Evolutionary conservation across 2,329 filamentous ascomycete species (phyloP).

Genomic region (Neopestalotiopsis sp.): DNA sequence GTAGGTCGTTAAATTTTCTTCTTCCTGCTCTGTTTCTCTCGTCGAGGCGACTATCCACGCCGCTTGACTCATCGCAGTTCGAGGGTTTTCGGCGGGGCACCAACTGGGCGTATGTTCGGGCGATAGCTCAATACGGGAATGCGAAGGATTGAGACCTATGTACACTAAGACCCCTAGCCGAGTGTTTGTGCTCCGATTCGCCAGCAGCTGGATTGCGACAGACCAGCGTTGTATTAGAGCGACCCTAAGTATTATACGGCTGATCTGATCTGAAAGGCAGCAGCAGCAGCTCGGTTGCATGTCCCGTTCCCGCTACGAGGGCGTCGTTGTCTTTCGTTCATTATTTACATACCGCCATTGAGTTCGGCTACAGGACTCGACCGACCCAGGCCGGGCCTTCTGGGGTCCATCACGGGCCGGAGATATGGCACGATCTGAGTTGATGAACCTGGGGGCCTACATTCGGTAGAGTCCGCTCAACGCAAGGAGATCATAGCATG

Average conservation of each 20-base stretch:
- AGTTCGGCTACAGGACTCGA: too few species aligned
- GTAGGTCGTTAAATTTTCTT: background rate
- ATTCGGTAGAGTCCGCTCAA: too few species aligned
- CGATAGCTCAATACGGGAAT: constrained; percentile 4
- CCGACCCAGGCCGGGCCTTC: background rate
- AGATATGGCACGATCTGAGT: too few species aligned
- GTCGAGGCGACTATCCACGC: constrained; percentile 7
- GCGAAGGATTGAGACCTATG: constrained; percentile 4
- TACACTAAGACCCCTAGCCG: background rate
- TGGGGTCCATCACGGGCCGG: background rate
- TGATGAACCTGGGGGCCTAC: too few species aligned
- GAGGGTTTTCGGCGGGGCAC: too few species aligned
- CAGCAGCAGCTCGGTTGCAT: background rate
- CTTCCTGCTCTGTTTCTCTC: background rate
- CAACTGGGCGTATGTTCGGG: background rate
- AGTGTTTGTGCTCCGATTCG: constrained; percentile 12
- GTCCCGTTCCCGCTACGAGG: background rate
- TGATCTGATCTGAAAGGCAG: background rate
- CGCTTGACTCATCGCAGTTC: constrained; percentile 11
- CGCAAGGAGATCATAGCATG: too few species aligned
- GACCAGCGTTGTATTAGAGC: constrained; percentile 4
- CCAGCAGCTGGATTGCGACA: background rate
- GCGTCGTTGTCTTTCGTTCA: background rate
- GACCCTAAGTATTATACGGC: constrained; percentile 1
- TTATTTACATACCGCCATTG: background rate